Evolutionary conservation across 768 basidiomycete species (phyloP), one percentile per base, ranked within the genome.

Genomic region (Collybiopsis luxurians): DNA sequence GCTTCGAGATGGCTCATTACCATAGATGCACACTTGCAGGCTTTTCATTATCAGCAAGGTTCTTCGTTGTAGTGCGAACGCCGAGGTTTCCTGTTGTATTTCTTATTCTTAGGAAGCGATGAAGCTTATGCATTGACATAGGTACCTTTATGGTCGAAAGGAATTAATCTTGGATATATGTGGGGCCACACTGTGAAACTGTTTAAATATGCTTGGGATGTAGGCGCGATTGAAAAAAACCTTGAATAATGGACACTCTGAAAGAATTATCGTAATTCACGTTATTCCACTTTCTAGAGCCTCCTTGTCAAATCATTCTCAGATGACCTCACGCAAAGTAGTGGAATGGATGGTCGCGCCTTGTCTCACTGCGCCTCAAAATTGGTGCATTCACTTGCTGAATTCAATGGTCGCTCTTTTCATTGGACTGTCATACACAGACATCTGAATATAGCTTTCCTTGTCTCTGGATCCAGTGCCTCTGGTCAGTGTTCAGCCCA

Each of bases 91-190:
- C 89, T 90, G 61, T 11, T 30, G 43, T 12, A n/a, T 13, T 36
- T 28, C 12, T 10, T 2, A 21, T 28, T 34, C 11, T 6, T 17
- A 15, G 11, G 26, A 23, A 26, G 17, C n/a, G 28, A 40, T 6
- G 19, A 17, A n/a, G 19, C 34, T 17, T 19, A 23, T 19, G 27
- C 13, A 9, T 15, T 7, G 17, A 17, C 71, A 60, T 58, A n/a
- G n/a, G n/a, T n/a, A 86, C 88, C 77, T 76, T 86, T 89, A 43
- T 76, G 71, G 69, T 91, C 90, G 63, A 92, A 83, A 19, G 81
- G 67, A 27, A 92, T 75, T 13, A 87, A 69, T 48, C 90, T 76
- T 28, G 90, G 90, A 63, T 78, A 63, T 77, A 77, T 50, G 74
- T 69, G 68, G 78, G 34, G 66, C 73, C 63, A 67, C 79, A 66